Evolutionary conservation across 2,329 filamentous ascomycete species (phyloP), one percentile per base, ranked within the genome.

Genomic region (Claviceps africana): DNA sequence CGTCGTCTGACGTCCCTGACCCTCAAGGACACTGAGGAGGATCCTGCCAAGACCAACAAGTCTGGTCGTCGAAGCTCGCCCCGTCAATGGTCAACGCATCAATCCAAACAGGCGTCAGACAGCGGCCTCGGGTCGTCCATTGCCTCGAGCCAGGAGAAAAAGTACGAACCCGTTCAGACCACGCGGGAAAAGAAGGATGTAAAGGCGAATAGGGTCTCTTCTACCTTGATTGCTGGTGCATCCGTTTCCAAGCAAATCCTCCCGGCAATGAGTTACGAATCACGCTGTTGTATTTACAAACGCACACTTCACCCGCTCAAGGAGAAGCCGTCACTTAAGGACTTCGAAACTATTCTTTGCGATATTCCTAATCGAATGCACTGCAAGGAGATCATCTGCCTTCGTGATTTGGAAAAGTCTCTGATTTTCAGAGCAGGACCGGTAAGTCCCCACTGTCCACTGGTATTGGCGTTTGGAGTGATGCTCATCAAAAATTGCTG

Each of bases 381-480:
- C 63, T 80, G 83, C 64, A 90, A 88, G 68, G 82, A 93, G 62
- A 93, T 97, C 63, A 82, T 86, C 66, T 95, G 86, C 71, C 80
- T 97, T 52, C 83, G 91, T 67, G 91, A 97, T 69, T 78, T 97
- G 48, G 91, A 97, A 70, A 95, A 95, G 79, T 91, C 85, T 10
- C 74, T 97, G 56, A 81, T 96, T 63, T 89, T 90, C 70, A 81
- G 90, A 67, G 88, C 90, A 73, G 89, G 90, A 73, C 88, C 88
- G 67, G 91, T 96, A 85, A 94, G 90, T 94, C 17, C 11, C 17
- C 35, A n/a, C 5, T 37, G 17, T 9, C 8, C 35, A 37, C 35
- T n/a, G 8, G 5, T 70, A 65, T 65, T 69, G 72, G 74, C 66
- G 67, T 76, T 71, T 77, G 77, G 75, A 75, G 76, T 78, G 70